Percentiles rank a stretch among this genome's conserved stretches.
Conservation (phyloP, 129 eudicot genomes). For the Flaveria linearis region DNA sequence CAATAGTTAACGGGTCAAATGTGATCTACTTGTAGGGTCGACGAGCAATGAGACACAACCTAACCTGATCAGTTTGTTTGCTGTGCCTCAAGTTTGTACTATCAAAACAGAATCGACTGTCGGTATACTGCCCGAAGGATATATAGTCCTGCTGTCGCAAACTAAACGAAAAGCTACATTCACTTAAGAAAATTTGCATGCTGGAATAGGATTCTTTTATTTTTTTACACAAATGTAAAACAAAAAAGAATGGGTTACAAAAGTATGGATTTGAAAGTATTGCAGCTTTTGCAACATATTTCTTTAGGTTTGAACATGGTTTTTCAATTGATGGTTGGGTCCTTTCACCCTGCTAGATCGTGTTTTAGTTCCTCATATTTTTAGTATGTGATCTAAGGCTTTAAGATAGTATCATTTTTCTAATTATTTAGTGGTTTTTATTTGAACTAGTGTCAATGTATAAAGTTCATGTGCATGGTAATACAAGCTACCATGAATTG, state of each 20-base stretch:
- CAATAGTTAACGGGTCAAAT: background rate
- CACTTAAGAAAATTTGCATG: background rate
- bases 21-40: slow-evolving; percentile 9
- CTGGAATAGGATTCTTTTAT: background rate
- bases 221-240: background rate
- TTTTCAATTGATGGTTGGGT: background rate
- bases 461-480: too few species aligned
- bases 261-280: background rate
- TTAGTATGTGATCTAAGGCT: too few species aligned
- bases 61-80: background rate
- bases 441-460: too few species aligned
- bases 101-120: slow-evolving; percentile 5
- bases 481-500: too few species aligned
- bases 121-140: background rate
- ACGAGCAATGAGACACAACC: slow-evolving; percentile 1
- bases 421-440: too few species aligned
- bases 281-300: background rate
- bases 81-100: slow-evolving; percentile 3
- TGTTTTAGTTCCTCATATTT: too few species aligned
- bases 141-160: slow-evolving; percentile 3
- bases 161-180: slow-evolving; percentile 2
- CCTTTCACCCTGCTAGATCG: too few species aligned
- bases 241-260: background rate
- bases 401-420: too few species aligned
- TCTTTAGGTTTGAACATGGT: too few species aligned